phyloP scores from a whole-genome alignment of 495 filamentous ascomycete genomes.

The Penicillium simplicissimum region DNA sequence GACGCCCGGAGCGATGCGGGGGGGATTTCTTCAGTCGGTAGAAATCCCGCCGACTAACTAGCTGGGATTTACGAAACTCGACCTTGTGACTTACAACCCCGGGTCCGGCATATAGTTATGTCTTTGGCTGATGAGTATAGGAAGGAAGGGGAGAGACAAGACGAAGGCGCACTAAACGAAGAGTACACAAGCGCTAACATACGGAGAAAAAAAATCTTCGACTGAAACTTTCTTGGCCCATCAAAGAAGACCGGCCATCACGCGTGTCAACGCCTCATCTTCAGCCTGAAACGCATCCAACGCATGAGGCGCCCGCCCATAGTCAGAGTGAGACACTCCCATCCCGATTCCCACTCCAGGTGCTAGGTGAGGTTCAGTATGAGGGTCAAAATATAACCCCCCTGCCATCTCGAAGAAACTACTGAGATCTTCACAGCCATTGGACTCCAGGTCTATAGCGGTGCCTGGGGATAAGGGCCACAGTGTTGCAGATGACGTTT shows the following conservation, averaged over 20 bases:
- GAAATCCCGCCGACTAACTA: background rate
- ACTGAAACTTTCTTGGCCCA: too few species aligned
- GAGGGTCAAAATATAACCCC: constrained; percentile 39
- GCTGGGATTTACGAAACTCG: background rate
- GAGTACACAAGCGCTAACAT: too few species aligned
- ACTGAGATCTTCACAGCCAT: constrained; percentile 42
- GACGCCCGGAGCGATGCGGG: background rate
- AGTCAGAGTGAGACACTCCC: constrained; percentile 8
- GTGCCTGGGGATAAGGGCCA: constrained; percentile 29
- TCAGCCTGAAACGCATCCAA: constrained; percentile 41
- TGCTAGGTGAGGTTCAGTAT: constrained; percentile 11
- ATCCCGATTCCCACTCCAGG: constrained; percentile 17
- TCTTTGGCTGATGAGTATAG: too few species aligned
- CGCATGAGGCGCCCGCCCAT: constrained; percentile 12
- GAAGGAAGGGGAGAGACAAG: too few species aligned
- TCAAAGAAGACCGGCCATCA: constrained; percentile 45
- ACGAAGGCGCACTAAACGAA: too few species aligned
- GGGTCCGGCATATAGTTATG: too few species aligned
- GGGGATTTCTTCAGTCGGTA: constrained; percentile 15
- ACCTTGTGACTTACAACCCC: background rate
- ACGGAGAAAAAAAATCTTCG: background rate
- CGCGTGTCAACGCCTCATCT: constrained; percentile 43
- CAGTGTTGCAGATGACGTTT: constrained; percentile 15
- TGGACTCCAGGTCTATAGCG: constrained; percentile 17
- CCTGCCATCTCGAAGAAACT: constrained; percentile 49